Base-by-base conservation (phyloP, 352 stramenopile genomes). In the Chrysophaeum taylorii region DNA sequence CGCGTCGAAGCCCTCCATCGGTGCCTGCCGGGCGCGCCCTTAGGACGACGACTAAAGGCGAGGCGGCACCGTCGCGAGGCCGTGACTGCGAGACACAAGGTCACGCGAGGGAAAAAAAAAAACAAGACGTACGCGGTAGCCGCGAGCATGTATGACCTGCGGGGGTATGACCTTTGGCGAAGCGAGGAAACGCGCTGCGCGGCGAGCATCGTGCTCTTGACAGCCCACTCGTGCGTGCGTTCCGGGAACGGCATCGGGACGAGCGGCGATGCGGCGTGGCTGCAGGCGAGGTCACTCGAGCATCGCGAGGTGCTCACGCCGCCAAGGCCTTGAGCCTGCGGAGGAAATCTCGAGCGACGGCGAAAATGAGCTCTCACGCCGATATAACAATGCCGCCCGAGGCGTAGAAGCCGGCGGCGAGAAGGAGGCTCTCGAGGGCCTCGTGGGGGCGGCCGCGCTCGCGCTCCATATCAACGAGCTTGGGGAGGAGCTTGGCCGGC, bases 151-250 rank as follows among this genome's bases (percentile, higher is more conserved):
- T 90, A 91, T n/a, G n/a, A n/a, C n/a, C n/a, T n/a, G n/a, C n/a
- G n/a, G n/a, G n/a, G n/a, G n/a, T n/a, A n/a, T n/a, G n/a, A n/a
- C n/a, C n/a, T n/a, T n/a, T n/a, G n/a, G n/a, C n/a, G n/a, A n/a
- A n/a, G n/a, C n/a, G n/a, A n/a, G n/a, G n/a, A n/a, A n/a, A n/a
- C n/a, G 31, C 81, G 82, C 1, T 82, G 78, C 0, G 85, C 86
- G 18, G 84, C 86, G 61, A 92, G 84, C 33, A 77, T 78, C 16
- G 85, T 88, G 71, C 89, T 83, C 73, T 92, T 92, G 77, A 84
- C 89, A 0, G 84, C 80, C 85, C 85, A 92, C 37, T 85, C 84
- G 45, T 87, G 79, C 1, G 82, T 85, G 7, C 84, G 82, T 37
- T 87, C 85, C 33, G 79, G 82, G 14, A 80, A 75, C 18, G 86